phyloP scores from a whole-genome alignment of 2,329 filamentous ascomycete species.

The Pseudogymnoascus sp. region DNA sequence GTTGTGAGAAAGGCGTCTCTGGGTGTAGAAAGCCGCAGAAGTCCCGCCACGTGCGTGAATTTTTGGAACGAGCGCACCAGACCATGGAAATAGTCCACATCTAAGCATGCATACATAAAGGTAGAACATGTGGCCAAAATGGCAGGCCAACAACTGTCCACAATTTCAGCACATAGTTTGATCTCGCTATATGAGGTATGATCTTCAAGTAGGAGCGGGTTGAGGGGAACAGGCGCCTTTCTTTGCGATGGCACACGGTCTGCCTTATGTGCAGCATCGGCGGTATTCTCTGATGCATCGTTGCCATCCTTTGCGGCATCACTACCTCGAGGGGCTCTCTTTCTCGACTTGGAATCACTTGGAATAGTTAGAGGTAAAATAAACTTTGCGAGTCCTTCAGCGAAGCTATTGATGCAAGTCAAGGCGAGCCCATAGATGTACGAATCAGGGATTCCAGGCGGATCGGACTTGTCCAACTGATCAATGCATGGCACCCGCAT shows the following conservation, averaged over 20 bases:
- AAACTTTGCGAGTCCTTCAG: conserved; percentile 87
- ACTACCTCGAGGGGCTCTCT: conserved; percentile 29
- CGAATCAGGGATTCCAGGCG: conserved; percentile 77
- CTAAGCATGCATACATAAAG: conserved; percentile 83
- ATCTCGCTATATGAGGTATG: conserved; percentile 67
- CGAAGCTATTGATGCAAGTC: conserved; percentile 81
- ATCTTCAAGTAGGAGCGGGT: conserved; percentile 69
- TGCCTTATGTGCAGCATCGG: conserved; percentile 26
- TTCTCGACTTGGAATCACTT: conserved; percentile 52
- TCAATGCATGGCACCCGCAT: conserved; percentile 85
- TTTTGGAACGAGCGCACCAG: conserved; percentile 91
- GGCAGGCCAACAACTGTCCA: conserved; percentile 92
- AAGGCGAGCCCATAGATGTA: conserved; percentile 88
- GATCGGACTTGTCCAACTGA: conserved; percentile 84
- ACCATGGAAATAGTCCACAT: conserved; percentile 88
- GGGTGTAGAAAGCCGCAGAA: conserved; percentile 76
- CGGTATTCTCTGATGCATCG: not conserved
- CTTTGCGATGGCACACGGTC: conserved; percentile 62
- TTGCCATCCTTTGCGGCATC: conserved; percentile 16
- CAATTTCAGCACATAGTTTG: conserved; percentile 69
- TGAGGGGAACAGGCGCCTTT: conserved; percentile 71
- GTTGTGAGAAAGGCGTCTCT: conserved; percentile 93
- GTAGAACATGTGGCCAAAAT: conserved; percentile 92
- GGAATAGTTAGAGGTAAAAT: conserved; percentile 85
- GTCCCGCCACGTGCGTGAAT: conserved; percentile 86